A percentile compares a stretch with the other conserved stretches of the same genome.
These are phyloP conservation scores for Curvularia sp. DNA, from an alignment of 2,329 filamentous ascomycete genomes.

Conservation along the genomic window DNA sequence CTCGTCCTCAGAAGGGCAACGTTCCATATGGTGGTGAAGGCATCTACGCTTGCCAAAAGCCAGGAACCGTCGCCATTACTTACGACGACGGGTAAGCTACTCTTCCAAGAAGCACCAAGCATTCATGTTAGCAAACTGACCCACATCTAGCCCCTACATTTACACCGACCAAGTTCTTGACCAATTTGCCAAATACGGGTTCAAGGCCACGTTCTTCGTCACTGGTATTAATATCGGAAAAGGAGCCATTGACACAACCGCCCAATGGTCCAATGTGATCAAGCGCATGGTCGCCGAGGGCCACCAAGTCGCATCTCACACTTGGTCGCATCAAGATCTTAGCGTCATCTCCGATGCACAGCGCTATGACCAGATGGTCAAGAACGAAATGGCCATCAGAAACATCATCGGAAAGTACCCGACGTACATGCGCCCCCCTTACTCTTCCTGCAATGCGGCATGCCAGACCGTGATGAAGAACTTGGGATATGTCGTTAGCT, in stretches of 20 bases:
- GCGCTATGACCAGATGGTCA: constrained; percentile 59
- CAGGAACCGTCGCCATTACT: constrained; percentile 69
- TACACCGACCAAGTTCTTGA: constrained; percentile 70
- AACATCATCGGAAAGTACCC: constrained; percentile 64
- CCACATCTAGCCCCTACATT: constrained; percentile 55
- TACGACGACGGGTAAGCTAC: constrained; percentile 66
- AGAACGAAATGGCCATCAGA: constrained; percentile 63
- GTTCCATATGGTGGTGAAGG: constrained; percentile 64
- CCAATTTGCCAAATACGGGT: constrained; percentile 62
- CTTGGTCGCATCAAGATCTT: constrained; percentile 62
- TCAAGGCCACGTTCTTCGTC: constrained; percentile 73
- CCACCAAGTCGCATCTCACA: constrained; percentile 68
- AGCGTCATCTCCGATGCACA: constrained; percentile 53
- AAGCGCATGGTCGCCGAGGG: constrained; percentile 62
- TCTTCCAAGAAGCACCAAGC: not conserved
- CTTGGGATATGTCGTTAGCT: constrained; percentile 67
- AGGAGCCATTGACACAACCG: constrained; percentile 61
- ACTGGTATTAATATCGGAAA: constrained; percentile 66
- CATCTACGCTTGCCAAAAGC: constrained; percentile 61
- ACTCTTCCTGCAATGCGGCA: constrained; percentile 54
- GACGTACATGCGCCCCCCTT: constrained; percentile 62
- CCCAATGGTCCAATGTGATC: constrained; percentile 59
- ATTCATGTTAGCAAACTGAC: not conserved
- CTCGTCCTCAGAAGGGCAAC: constrained; percentile 61
- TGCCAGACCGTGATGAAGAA: constrained; percentile 51